Base-by-base conservation (phyloP, 768 basidiomycete species). In the Boletus vinaceobasis region DNA sequence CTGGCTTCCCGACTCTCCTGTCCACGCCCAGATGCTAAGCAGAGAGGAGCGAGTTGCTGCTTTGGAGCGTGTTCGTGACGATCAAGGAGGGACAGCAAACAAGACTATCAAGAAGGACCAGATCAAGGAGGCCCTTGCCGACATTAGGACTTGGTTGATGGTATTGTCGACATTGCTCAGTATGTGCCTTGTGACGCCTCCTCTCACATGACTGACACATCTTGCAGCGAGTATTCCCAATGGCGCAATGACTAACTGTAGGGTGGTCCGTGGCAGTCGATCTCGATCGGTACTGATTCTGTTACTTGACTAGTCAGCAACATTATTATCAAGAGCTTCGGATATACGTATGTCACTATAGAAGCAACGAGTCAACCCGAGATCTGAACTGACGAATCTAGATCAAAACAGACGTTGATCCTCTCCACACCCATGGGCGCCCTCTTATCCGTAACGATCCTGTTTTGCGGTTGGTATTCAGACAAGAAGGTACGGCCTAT, bases 1-100 rank as follows among this genome's bases (percentile, higher is more conserved):
- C 9, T 83, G 77, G 79, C 72, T 87, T 15, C 84, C 85, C 0
- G 84, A 87, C 63, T 85, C 84, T 0, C 85, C 84, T 5, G 81
- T 85, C 4, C 79, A 81, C 58, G 84, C 86, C 2, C 68, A 61
- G 5, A 77, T 83, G 61, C 71, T 86, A 15, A 81, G 77, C 0
- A 74, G 73, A 50, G 80, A 85, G 60, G 85, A 87, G 58, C 75
- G 82, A 5, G 77, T 86, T 43, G 82, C 84, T 38, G 82, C 77
- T 3, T 67, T 86, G 35, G 86, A 87, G 64, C 78, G 86, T 39
- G 82, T 87, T 10, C 80, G 83, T n/a, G 76, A 85, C 55, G 84
- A 85, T 57, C 79, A 83, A 57, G 82, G 82, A 40, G 86, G 85
- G 1, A 85, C 79, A 1, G 76, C 79, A 60, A 85, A 85, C 68